Evolutionary conservation across 768 basidiomycete genomes (phyloP).

Genomic region (Rossbeevera mucosa): DNA sequence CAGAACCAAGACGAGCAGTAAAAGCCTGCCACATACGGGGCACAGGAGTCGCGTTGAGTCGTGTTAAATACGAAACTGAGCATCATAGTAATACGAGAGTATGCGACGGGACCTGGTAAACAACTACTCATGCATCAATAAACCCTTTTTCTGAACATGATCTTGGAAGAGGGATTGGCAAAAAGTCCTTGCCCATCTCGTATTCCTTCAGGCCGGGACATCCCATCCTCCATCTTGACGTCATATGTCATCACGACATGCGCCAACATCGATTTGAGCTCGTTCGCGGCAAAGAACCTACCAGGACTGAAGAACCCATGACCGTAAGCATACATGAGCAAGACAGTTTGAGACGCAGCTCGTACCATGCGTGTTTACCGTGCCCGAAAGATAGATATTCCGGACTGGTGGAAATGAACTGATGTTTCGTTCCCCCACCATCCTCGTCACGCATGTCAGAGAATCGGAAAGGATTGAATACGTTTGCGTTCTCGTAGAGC

Average conservation of each 20-base stretch:
- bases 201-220: neutral
- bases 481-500: conserved; percentile 30
- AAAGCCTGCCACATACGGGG: too few relatives aligned
- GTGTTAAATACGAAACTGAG: too few relatives aligned
- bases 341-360: too few relatives aligned
- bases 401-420: neutral
- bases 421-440: conserved; percentile 17
- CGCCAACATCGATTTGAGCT: neutral
- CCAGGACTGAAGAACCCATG: conserved; percentile 3
- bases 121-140: neutral
- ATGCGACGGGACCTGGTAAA: too few relatives aligned
- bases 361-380: conserved; percentile 4
- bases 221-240: neutral
- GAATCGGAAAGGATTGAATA: conserved; percentile 49
- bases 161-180: neutral
- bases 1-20: too few relatives aligned
- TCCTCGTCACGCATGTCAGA: conserved; percentile 32
- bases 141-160: neutral
- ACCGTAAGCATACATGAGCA: neutral
- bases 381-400: neutral
- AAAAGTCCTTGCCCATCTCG: neutral
- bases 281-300: conserved; percentile 8
- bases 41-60: too few relatives aligned
- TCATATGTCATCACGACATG: neutral
- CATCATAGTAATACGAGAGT: too few relatives aligned